Conservation (phyloP, 208 protist species). For the Crithidia expoeki region DNA sequence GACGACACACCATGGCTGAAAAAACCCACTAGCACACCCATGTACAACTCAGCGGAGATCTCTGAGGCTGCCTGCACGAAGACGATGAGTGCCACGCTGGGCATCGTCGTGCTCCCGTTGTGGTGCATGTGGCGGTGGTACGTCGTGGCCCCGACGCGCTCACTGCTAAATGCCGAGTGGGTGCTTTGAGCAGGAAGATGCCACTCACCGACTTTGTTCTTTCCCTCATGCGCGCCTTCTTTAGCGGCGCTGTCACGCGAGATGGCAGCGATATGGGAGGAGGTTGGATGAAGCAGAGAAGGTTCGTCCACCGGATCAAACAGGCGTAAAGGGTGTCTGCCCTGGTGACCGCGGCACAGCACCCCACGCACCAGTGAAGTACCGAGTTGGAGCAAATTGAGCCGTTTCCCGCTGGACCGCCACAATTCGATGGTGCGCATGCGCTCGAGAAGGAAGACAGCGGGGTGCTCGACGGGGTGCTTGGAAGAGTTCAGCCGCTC, state of each 20-base stretch:
- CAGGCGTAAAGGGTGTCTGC: slow-evolving; percentile 6
- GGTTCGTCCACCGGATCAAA: slow-evolving; percentile 7
- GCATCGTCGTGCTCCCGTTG: background rate
- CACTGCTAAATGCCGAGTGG: background rate
- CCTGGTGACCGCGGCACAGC: slow-evolving; percentile 20
- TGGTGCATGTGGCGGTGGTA: slow-evolving; percentile 3
- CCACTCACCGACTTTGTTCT: background rate
- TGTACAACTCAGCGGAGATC: slow-evolving; percentile 36
- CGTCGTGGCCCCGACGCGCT: background rate
- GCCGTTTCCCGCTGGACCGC: slow-evolving; percentile 4
- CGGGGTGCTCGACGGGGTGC: slow-evolving; percentile 15
- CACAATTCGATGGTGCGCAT: slow-evolving; percentile 29
- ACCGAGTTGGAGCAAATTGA: slow-evolving; percentile 45
- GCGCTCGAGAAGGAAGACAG: slow-evolving; percentile 4
- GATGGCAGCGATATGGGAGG: no score
- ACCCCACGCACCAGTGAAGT: slow-evolving; percentile 36
- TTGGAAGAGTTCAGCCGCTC: slow-evolving; percentile 6
- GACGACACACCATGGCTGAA: slow-evolving; percentile 43
- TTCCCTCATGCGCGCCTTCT: background rate
- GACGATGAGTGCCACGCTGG: slow-evolving; percentile 27
- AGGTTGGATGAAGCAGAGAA: no score
- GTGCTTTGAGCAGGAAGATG: background rate
- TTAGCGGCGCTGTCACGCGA: no score
- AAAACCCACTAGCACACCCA: slow-evolving; percentile 33
- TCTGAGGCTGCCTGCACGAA: slow-evolving; percentile 21